Base-by-base conservation (phyloP, 1,284 basidiomycete species). In the Rhodotorula sp. region DNA sequence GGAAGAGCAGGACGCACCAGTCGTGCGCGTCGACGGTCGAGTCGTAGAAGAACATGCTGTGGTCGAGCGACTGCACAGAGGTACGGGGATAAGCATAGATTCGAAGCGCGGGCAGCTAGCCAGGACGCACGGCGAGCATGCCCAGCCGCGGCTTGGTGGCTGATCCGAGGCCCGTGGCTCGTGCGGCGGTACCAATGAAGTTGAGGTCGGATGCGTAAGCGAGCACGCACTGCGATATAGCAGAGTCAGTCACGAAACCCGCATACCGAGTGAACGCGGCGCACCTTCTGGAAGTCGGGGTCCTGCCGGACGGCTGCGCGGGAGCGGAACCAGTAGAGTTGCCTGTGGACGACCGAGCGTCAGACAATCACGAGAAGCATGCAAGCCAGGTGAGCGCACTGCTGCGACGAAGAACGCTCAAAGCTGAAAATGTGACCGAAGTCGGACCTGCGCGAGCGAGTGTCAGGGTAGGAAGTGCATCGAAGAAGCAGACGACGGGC, bases 261-360 rank as follows among this genome's bases (percentile, higher is more conserved):
- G n/a, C n/a, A n/a, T n/a, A 53, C 70, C n/a, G 48, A 23, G 64
- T 41, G 65, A 55, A 4, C n/a, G 44, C 2, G 13, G 48, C 84
- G 63, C 67, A 90, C 92, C 84, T 93, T 93, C 77, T 94, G 90
- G 78, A 90, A 91, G 58, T 89, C 86, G 9, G 87, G 81, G 61
- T 88, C 88, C 74, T 90, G 89, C 75, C 85, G 84, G 7, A 87
- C 87, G 44, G 87, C 85, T 65, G 89, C 86, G 68, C 87, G 86
- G 2, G 91, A 81, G 55, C 79, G 80, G 75, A 93, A 89, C 92
- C 93, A 96, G 78, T 88, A 89, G 85, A 90, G 88, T 73, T 88
- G 86, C 23, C 83, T 81, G 23, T 5, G 13, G 10, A 27, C 0
- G 19, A 13, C 7, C 14, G 16, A 19, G 4, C 23, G 2, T 7